These are phyloP conservation scores for Lactifluus subvellereus DNA, from an alignment of 768 basidiomycete species.

Conservation along the genomic window DNA sequence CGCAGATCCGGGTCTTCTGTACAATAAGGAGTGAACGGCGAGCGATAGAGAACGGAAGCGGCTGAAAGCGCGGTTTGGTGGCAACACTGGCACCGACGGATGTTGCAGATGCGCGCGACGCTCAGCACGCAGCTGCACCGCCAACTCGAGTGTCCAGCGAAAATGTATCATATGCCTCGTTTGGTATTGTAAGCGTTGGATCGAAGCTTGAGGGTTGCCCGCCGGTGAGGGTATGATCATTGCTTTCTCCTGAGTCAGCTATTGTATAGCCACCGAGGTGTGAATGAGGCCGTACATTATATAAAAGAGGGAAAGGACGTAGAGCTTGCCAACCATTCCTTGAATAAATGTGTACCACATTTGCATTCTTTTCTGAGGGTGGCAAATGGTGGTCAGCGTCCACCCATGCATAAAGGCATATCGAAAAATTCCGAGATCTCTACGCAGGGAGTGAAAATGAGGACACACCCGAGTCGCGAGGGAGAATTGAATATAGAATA, in stretches of 20 bases:
- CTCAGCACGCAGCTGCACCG: background rate
- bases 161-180: background rate
- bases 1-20: background rate
- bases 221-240: background rate
- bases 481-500: background rate
- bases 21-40: background rate
- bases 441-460: background rate
- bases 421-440: too few species aligned
- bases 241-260: slow-evolving; percentile 4
- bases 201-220: background rate
- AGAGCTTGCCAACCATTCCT: slow-evolving; percentile 15
- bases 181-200: slow-evolving; percentile 6
- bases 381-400: background rate
- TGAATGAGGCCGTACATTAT: slow-evolving; percentile 1
- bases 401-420: background rate
- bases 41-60: too few species aligned
- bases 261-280: background rate
- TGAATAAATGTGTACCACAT: slow-evolving; percentile 5
- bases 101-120: background rate
- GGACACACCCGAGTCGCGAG: background rate
- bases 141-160: background rate
- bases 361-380: background rate
- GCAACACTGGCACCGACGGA: background rate
- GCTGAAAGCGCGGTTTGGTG: background rate
- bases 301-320: slow-evolving; percentile 14